Evolutionary conservation across 352 stramenopile genomes (phyloP).

Genomic region (Phytophthora citricola): DNA sequence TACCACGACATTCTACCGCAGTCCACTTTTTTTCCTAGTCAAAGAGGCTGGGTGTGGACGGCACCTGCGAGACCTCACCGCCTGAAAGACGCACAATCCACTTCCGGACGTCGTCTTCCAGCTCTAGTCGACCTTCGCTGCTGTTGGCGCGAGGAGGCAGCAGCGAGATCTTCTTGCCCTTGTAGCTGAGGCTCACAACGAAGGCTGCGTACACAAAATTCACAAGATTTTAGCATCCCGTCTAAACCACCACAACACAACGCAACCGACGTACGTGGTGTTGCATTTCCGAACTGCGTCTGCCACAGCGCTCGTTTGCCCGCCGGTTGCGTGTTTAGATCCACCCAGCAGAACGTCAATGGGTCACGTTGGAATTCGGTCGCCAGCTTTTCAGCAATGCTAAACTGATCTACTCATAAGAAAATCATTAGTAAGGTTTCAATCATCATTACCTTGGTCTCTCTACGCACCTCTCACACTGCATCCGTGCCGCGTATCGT

Average conservation of each 20-base stretch:
- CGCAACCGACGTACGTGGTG: constrained; percentile 39
- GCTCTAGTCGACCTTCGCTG: constrained; percentile 2
- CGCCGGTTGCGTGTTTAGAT: constrained; percentile 43
- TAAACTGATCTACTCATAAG: constrained; percentile 67
- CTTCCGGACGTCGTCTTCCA: constrained; percentile 53
- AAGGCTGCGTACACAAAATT: constrained; percentile 46
- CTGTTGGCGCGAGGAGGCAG: constrained; percentile 31
- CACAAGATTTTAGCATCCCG: neutral
- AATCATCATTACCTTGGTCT: neutral
- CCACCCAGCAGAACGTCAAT: constrained; percentile 81
- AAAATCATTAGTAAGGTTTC: neutral
- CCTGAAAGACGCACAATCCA: constrained; percentile 72
- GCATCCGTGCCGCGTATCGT: constrained; percentile 49
- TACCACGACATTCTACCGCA: constrained; percentile 11
- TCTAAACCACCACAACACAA: neutral
- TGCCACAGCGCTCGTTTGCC: constrained; percentile 53
- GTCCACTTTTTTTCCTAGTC: constrained; percentile 15
- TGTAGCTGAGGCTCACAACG: constrained; percentile 59
- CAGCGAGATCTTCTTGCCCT: constrained; percentile 72
- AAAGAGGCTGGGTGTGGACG: constrained; percentile 49
- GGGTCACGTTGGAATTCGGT: constrained; percentile 76
- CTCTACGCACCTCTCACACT: constrained; percentile 60
- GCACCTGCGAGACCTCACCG: constrained; percentile 62
- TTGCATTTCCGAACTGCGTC: constrained; percentile 43
- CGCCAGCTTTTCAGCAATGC: constrained; percentile 65